These are phyloP conservation scores for Eutrema yunnanense DNA, from an alignment of 345 rosid genomes.

Conservation along the genomic window DNA sequence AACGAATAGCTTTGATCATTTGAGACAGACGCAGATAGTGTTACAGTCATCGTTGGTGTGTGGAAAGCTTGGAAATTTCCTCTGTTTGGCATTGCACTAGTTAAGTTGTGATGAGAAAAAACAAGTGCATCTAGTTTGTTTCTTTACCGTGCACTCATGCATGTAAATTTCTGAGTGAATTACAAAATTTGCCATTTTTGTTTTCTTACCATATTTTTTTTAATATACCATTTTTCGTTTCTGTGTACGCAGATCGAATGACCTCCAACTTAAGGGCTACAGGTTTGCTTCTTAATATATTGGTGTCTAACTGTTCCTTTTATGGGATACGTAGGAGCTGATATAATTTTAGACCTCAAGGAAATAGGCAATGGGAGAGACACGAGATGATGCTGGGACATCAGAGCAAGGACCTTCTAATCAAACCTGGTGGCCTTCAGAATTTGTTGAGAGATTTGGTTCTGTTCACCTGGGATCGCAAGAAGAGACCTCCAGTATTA, in stretches of 20 bases:
- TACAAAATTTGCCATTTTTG: not conserved
- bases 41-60: not conserved
- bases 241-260: slow-evolving; percentile 42
- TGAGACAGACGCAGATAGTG: not conserved
- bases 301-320: slow-evolving; percentile 35
- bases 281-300: slow-evolving; percentile 25
- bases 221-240: slow-evolving; percentile 1
- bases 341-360: slow-evolving; percentile 60
- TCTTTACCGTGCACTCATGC: not conserved
- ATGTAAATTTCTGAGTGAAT: not conserved
- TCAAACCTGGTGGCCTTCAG: slow-evolving; percentile 87
- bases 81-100: not conserved
- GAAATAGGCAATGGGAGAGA: slow-evolving; percentile 70
- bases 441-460: slow-evolving; percentile 64
- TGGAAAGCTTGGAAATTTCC: not conserved
- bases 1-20: not conserved
- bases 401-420: slow-evolving; percentile 63
- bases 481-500: slow-evolving; percentile 52
- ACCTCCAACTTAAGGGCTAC: slow-evolving; percentile 41
- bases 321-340: slow-evolving; percentile 56
- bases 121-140: not conserved
- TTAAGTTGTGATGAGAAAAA: not conserved
- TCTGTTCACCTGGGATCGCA: slow-evolving; percentile 69
- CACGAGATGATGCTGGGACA: slow-evolving; percentile 62
- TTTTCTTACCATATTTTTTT: not conserved